These are phyloP conservation scores for Annulohypoxylon nitens DNA, from an alignment of 495 filamentous ascomycete species.

Conservation along the genomic window DNA sequence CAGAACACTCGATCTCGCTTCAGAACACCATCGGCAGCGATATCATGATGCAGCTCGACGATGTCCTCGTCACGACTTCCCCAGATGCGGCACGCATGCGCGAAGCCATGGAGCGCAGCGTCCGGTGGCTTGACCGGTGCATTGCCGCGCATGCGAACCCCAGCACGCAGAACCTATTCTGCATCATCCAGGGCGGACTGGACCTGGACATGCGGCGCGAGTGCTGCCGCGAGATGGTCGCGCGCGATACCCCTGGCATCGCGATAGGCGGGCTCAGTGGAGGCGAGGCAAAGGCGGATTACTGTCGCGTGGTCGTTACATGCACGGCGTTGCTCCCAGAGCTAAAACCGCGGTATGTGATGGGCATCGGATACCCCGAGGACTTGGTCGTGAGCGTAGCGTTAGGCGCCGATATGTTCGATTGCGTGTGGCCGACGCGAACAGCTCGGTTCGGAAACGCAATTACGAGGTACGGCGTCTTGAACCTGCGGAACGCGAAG, in stretches of 20 bases:
- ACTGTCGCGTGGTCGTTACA: conserved; percentile 76
- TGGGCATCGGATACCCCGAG: conserved; percentile 98
- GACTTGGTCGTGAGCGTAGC: conserved; percentile 93
- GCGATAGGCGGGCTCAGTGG: conserved; percentile 95
- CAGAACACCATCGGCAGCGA: conserved; percentile 98
- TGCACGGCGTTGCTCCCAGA: conserved; percentile 90
- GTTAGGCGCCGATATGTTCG: conserved; percentile 98
- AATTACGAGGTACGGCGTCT: conserved; percentile 80
- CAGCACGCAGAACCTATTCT: conserved; percentile 91
- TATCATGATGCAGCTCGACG: conserved; percentile 99
- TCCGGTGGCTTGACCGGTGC: conserved; percentile 99
- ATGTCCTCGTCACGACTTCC: conserved; percentile 95
- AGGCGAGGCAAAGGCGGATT: conserved; percentile 74
- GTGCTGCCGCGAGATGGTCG: conserved; percentile 92
- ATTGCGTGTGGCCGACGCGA: conserved; percentile 98
- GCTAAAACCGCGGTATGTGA: conserved; percentile 94
- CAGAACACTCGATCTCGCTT: conserved; percentile 95
- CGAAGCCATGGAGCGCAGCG: conserved; percentile 93
- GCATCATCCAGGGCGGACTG: conserved; percentile 96
- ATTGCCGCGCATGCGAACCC: conserved; percentile 91
- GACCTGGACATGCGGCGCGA: conserved; percentile 88
- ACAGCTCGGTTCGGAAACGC: conserved; percentile 97
- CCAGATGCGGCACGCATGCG: conserved; percentile 87
- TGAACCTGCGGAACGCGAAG: conserved; percentile 83
- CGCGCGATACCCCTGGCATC: conserved; percentile 91